phyloP scores from a whole-genome alignment of 2,329 filamentous ascomycete species.

The Iodosphaeria phyllophila region DNA sequence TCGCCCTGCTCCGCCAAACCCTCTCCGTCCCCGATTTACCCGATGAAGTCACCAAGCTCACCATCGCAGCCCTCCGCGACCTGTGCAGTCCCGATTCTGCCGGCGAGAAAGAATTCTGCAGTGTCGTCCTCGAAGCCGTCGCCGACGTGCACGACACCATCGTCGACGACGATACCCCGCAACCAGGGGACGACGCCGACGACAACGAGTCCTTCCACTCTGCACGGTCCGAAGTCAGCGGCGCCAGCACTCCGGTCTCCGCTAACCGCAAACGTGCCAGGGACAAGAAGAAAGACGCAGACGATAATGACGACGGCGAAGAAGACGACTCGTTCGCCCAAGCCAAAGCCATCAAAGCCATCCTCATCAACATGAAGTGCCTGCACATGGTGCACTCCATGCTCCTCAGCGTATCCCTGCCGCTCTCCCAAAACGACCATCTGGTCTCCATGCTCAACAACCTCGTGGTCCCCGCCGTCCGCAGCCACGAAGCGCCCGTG shows the following conservation, averaged over 20 bases:
- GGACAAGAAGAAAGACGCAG: slow-evolving; percentile 18
- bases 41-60: slow-evolving; percentile 80
- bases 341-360: slow-evolving; percentile 67
- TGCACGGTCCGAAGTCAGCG: slow-evolving; percentile 67
- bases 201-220: slow-evolving; percentile 91
- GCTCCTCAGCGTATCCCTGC: slow-evolving; percentile 79
- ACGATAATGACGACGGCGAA: slow-evolving; percentile 42
- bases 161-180: slow-evolving; percentile 53
- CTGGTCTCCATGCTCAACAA: slow-evolving; percentile 98
- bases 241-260: slow-evolving; percentile 38
- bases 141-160: slow-evolving; percentile 95
- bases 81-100: slow-evolving; percentile 61
- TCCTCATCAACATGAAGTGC: slow-evolving; percentile 97
- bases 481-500: slow-evolving; percentile 81
- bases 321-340: no score
- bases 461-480: slow-evolving; percentile 83
- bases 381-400: slow-evolving; percentile 95
- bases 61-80: slow-evolving; percentile 61
- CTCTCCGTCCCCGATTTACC: slow-evolving; percentile 75
- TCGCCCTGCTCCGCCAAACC: slow-evolving; percentile 68
- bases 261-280: no score
- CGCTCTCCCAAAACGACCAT: slow-evolving; percentile 74
- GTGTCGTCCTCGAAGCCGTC: slow-evolving; percentile 77
- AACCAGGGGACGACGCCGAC: slow-evolving; percentile 29
- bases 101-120: slow-evolving; percentile 69